A percentile compares a stretch with the other conserved stretches of the same genome.
These are phyloP conservation scores for Russula griseocarnosa DNA, from an alignment of 768 basidiomycete species.

Conservation along the genomic window DNA sequence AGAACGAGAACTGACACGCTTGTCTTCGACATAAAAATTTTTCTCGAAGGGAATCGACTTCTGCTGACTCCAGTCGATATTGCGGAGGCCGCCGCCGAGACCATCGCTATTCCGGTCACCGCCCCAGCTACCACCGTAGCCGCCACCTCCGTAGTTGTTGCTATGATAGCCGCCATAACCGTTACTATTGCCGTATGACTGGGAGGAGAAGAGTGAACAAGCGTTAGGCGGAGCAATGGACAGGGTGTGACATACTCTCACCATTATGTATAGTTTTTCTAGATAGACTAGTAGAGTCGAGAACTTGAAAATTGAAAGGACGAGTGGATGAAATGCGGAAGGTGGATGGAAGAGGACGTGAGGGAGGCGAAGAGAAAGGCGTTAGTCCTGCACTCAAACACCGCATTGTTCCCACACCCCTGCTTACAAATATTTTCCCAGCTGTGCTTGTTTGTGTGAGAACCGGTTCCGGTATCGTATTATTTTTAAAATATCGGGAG, in stretches of 20 bases:
- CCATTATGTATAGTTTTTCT: conserved; percentile 26
- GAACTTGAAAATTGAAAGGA: conserved; percentile 9
- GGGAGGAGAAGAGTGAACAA: conserved; percentile 7
- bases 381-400: background rate
- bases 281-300: background rate
- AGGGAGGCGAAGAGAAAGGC: conserved; percentile 9
- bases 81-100: conserved; percentile 76
- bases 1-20: conserved; percentile 67
- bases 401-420: conserved; percentile 21
- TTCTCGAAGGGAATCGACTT: conserved; percentile 89
- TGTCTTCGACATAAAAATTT: conserved; percentile 95
- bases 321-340: conserved; percentile 11
- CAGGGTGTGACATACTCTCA: conserved; percentile 29
- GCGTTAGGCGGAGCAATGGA: conserved; percentile 1
- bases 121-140: conserved; percentile 45
- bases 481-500: background rate
- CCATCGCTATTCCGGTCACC: conserved; percentile 70
- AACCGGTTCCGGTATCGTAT: conserved; percentile 4
- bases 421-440: conserved; percentile 16
- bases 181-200: conserved; percentile 37
- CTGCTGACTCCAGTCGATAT: conserved; percentile 77
- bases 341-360: conserved; percentile 26
- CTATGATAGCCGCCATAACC: conserved; percentile 33
- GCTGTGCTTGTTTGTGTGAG: no score
- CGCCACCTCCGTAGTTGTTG: conserved; percentile 33